These are phyloP conservation scores for Furcasterigmium furcatum DNA, from an alignment of 2,329 filamentous ascomycete genomes.

Conservation along the genomic window DNA sequence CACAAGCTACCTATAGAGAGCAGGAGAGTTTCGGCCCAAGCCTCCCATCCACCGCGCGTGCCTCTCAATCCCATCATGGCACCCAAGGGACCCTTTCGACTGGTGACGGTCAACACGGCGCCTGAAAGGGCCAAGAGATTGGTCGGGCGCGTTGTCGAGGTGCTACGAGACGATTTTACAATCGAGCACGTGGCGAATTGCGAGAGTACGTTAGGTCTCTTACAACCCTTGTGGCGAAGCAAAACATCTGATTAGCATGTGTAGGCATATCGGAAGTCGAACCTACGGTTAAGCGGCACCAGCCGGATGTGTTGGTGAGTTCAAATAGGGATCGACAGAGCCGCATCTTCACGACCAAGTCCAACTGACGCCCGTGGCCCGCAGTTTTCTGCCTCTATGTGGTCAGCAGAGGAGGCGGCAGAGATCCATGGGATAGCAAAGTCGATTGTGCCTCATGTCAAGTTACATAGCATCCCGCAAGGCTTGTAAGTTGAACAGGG, in stretches of 20 bases:
- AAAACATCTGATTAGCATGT: not conserved
- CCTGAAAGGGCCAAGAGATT: constrained; percentile 62
- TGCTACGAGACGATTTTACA: constrained; percentile 59
- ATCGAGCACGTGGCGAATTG: constrained; percentile 62
- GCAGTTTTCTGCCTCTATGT: constrained; percentile 59
- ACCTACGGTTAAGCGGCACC: constrained; percentile 38
- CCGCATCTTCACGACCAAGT: not conserved
- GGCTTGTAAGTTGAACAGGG: constrained; percentile 50
- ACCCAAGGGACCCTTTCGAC: constrained; percentile 54
- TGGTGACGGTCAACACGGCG: constrained; percentile 66
- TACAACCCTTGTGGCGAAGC: not conserved
- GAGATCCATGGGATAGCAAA: constrained; percentile 41
- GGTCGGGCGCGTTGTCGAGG: constrained; percentile 58
- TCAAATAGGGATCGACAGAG: not conserved
- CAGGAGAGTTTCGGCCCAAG: too few species aligned
- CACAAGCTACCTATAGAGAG: too few species aligned
- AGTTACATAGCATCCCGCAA: constrained; percentile 49
- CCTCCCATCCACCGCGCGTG: too few species aligned
- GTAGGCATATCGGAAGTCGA: constrained; percentile 53
- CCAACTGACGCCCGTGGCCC: too few species aligned
- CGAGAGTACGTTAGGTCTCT: constrained; percentile 42
- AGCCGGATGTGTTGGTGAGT: constrained; percentile 24
- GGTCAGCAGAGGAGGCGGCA: constrained; percentile 41
- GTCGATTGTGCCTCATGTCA: constrained; percentile 39
- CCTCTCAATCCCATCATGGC: too few species aligned